Percentiles rank a stretch among this genome's conserved stretches.
Evolutionary conservation across 1,139 yeast genomes (phyloP).

Genomic region (Scheffersomyces titani): DNA sequence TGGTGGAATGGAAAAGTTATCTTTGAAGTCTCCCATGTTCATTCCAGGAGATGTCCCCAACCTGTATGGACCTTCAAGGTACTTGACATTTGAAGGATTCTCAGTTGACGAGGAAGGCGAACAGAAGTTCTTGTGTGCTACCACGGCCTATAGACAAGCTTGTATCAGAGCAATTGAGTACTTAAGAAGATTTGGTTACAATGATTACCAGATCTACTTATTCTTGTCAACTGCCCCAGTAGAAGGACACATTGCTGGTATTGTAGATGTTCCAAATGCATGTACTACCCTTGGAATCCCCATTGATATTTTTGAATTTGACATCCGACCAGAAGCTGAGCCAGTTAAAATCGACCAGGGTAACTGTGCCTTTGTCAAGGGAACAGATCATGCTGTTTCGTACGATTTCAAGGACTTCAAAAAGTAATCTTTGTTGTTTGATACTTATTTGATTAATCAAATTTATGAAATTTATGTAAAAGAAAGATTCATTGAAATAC

Average conservation of each 20-base stretch:
- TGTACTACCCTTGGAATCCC: slow-evolving; percentile 53
- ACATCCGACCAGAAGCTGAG: slow-evolving; percentile 40
- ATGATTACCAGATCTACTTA: slow-evolving; percentile 50
- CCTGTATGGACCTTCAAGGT: slow-evolving; percentile 47
- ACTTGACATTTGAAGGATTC: slow-evolving; percentile 53
- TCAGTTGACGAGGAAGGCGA: slow-evolving; percentile 48
- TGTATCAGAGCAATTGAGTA: slow-evolving; percentile 51
- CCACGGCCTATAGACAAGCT: slow-evolving; percentile 51
- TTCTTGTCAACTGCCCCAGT: slow-evolving; percentile 49
- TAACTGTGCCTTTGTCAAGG: slow-evolving; percentile 37
- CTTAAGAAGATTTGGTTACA: slow-evolving; percentile 48
- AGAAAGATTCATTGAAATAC: not conserved
- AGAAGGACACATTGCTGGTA: slow-evolving; percentile 52
- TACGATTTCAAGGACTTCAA: slow-evolving; percentile 9
- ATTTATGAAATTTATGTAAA: not conserved
- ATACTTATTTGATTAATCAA: not conserved
- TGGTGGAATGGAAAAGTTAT: slow-evolving; percentile 39
- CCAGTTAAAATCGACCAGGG: slow-evolving; percentile 27
- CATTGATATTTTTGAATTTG: slow-evolving; percentile 53
- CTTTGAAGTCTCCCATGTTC: slow-evolving; percentile 46
- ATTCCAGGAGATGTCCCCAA: slow-evolving; percentile 51
- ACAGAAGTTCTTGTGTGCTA: slow-evolving; percentile 46
- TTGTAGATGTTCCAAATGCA: slow-evolving; percentile 54
- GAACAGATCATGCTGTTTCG: slow-evolving; percentile 11
- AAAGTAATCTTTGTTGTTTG: not conserved